A percentile compares a stretch with the other conserved stretches of the same genome.
Conservation (phyloP, 2,329 filamentous ascomycete genomes). For the Arthrobotrys sphaeroides region DNA sequence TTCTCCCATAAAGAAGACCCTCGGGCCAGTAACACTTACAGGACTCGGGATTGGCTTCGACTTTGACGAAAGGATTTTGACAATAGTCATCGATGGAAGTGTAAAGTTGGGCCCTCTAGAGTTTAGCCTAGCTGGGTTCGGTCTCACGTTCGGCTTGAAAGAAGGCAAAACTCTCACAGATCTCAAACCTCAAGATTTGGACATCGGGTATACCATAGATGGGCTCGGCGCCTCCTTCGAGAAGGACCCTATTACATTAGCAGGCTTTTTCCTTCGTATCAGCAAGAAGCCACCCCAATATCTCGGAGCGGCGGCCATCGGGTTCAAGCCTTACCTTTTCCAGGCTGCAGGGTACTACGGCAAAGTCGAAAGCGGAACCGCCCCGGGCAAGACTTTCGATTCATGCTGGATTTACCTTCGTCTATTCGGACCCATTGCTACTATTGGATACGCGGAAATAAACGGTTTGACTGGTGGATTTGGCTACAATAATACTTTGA, state of each 20-base stretch:
- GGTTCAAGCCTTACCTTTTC: conserved; percentile 60
- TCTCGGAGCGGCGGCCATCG: conserved; percentile 61
- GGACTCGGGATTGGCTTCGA: neutral
- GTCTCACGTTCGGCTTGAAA: conserved; percentile 57
- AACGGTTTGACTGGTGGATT: conserved; percentile 61
- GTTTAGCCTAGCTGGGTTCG: conserved; percentile 61
- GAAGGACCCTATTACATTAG: neutral
- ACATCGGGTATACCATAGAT: neutral
- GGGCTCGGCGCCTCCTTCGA: neutral
- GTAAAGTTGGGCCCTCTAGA: conserved; percentile 61
- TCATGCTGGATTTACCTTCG: no score
- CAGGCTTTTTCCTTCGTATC: neutral
- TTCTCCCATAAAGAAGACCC: neutral
- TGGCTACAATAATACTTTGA: conserved; percentile 62
- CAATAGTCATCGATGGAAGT: conserved; percentile 60
- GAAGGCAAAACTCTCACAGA: neutral
- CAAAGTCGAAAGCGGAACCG: no score
- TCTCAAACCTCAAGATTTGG: no score
- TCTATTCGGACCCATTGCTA: conserved; percentile 62
- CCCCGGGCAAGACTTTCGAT: no score
- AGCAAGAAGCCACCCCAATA: conserved; percentile 57
- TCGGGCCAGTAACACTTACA: neutral
- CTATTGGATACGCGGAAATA: conserved; percentile 61
- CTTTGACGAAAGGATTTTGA: conserved; percentile 56
- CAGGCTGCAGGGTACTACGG: conserved; percentile 63